phyloP scores from a whole-genome alignment of 2,329 filamentous ascomycete genomes.

The Penicillium digitatum region DNA sequence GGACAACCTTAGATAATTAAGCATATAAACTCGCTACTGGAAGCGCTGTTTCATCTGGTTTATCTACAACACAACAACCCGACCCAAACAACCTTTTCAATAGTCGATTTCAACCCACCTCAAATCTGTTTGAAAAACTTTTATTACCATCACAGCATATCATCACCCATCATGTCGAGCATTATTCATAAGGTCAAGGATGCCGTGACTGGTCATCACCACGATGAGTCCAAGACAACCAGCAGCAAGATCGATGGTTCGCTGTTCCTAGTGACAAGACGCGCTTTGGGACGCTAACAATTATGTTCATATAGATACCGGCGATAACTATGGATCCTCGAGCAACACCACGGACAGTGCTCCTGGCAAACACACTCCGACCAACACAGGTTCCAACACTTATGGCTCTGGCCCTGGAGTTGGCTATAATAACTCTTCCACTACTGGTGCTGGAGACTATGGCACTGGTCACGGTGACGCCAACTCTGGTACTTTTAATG shows the following conservation, averaged over 20 bases:
- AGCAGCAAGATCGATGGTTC: constrained; percentile 7
- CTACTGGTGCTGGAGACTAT: neutral
- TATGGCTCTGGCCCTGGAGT: constrained; percentile 8
- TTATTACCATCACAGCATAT: neutral
- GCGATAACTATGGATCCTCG: constrained; percentile 5
- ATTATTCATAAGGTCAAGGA: constrained; percentile 50
- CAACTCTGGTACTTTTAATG: constrained; percentile 1
- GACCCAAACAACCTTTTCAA: neutral
- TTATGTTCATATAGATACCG: constrained; percentile 4
- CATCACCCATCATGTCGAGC: constrained; percentile 41
- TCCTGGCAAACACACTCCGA: constrained; percentile 1
- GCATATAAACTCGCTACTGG: constrained; percentile 7
- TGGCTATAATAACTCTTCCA: neutral
- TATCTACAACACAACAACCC: neutral
- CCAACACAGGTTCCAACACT: neutral
- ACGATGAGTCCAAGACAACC: constrained; percentile 25
- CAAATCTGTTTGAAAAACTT: too few species aligned
- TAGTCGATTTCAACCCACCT: neutral
- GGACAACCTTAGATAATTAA: neutral
- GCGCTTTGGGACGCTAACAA: neutral
- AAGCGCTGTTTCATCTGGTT: neutral
- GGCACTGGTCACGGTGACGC: neutral
- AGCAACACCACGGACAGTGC: neutral
- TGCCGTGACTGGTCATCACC: constrained; percentile 35
- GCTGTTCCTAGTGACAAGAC: neutral